Base-by-base conservation (phyloP, 208 protist genomes). In the Sergeia podlipaevii region DNA sequence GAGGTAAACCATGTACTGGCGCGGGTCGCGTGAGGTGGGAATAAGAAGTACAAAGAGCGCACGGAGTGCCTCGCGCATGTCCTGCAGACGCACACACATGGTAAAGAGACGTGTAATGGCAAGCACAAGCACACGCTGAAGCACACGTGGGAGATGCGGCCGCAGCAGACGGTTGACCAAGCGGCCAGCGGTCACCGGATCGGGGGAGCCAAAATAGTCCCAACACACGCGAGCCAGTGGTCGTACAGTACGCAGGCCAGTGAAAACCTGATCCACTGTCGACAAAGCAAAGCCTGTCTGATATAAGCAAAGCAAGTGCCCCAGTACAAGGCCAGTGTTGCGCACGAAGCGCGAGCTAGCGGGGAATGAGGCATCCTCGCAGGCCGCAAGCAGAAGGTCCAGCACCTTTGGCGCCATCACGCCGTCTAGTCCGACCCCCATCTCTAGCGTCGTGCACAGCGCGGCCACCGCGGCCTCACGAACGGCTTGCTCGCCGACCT, bases 1-100 rank as follows among this genome's bases (percentile, higher is more conserved):
- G 27, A 92, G 66, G 6, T 51, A 56, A 6, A 77, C 72, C 75
- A 92, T 81, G 64, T 87, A 78, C 21, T 56, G 43, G 1, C 77
- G 60, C 6, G 57, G 44, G 45, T 92, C 77, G 2, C 58, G 39
- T 13, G 52, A 55, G 10, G 67, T 37, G 4, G 85, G 75, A 34
- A 77, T 37, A 10, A 89, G 54, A 8, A 89, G 62, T 29, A 80
- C 71, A 52, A 92, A 85, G 37, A 80, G 45, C 33, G 72, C 70
- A n/a, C 62, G 65, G 34, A 89, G 39, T n/a, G 70, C 79, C 15
- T 72, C 67, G 0, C 56, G 66, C 36, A 80, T 72, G 11, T 55
- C 68, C 23, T 58, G 43, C 5, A 66, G 63, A 30, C 65, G 65
- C 7, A 60, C 60, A 32, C 66, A 71, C 38, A 59, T 18, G 7